These are phyloP conservation scores for Cladorrhinum samala DNA, from an alignment of 495 filamentous ascomycete genomes.

Conservation along the genomic window DNA sequence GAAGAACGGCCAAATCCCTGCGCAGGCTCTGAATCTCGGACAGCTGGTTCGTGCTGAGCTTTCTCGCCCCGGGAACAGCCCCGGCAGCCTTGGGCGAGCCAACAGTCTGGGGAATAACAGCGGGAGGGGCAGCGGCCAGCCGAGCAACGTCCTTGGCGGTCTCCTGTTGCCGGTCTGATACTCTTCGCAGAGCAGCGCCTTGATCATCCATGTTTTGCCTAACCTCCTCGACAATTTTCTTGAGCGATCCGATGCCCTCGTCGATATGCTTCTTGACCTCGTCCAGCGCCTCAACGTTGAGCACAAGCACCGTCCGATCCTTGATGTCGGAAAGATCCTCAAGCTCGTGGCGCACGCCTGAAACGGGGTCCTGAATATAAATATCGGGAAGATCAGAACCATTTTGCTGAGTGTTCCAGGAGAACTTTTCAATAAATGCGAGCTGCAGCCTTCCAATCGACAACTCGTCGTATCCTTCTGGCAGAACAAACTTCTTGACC, in stretches of 20 bases:
- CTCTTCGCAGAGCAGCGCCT: constrained; percentile 67
- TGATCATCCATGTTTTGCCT: constrained; percentile 75
- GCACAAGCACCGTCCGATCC: constrained; percentile 84
- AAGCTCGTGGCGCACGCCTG: constrained; percentile 89
- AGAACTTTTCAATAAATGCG: constrained; percentile 99
- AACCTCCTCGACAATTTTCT: constrained; percentile 72
- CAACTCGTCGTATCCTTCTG: constrained; percentile 74
- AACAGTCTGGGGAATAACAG: constrained; percentile 28
- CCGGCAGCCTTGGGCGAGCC: constrained; percentile 28
- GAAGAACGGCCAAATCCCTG: constrained; percentile 84
- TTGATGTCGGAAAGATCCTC: constrained; percentile 95
- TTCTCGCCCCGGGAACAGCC: constrained; percentile 19
- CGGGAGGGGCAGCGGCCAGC: constrained; percentile 61
- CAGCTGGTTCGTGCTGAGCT: constrained; percentile 48
- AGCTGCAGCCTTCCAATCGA: constrained; percentile 84
- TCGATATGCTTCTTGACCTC: constrained; percentile 96
- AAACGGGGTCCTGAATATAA: constrained; percentile 93
- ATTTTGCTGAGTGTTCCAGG: constrained; percentile 94
- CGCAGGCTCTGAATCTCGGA: constrained; percentile 75
- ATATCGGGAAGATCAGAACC: constrained; percentile 92
- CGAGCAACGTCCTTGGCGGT: constrained; percentile 85
- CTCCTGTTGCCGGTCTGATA: constrained; percentile 89
- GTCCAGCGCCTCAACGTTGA: constrained; percentile 92
- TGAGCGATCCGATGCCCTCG: constrained; percentile 77
- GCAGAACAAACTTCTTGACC: constrained; percentile 90